These are phyloP conservation scores for Draba incana DNA, from an alignment of 345 rosid species.

Conservation along the genomic window DNA sequence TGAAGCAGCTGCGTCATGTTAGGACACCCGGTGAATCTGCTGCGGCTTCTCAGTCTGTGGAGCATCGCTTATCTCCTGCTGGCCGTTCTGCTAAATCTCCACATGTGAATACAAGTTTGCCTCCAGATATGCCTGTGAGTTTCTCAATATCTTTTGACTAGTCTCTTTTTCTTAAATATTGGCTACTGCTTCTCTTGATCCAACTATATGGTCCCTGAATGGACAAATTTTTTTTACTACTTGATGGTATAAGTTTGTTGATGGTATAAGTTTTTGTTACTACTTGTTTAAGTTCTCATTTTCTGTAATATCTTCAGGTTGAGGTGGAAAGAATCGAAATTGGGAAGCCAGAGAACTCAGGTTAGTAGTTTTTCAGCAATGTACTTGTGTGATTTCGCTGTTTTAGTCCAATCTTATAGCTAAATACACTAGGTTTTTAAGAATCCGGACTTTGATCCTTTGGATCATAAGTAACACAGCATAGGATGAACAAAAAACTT, in stretches of 20 bases:
- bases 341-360: conserved; percentile 46
- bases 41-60: conserved; percentile 52
- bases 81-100: conserved; percentile 54
- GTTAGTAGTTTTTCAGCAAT: conserved; percentile 18
- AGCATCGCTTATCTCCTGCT: conserved; percentile 58
- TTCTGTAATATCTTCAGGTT: conserved; percentile 45
- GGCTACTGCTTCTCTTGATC: background rate
- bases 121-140: conserved; percentile 62
- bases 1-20: conserved; percentile 75
- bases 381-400: background rate
- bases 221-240: too few relatives aligned
- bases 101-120: conserved; percentile 45
- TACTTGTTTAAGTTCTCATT: conserved; percentile 5
- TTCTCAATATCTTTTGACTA: background rate
- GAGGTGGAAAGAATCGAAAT: conserved; percentile 85
- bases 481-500: background rate
- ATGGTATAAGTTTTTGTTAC: background rate
- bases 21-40: conserved; percentile 74
- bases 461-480: background rate
- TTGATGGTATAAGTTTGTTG: conserved; percentile 1
- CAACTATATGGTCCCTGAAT: conserved; percentile 18
- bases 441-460: background rate
- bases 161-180: background rate
- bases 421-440: background rate
- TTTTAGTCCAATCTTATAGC: background rate